Evolutionary conservation across 2,329 filamentous ascomycete genomes (phyloP).

Genomic region (Chaetomiaceae sp.): DNA sequence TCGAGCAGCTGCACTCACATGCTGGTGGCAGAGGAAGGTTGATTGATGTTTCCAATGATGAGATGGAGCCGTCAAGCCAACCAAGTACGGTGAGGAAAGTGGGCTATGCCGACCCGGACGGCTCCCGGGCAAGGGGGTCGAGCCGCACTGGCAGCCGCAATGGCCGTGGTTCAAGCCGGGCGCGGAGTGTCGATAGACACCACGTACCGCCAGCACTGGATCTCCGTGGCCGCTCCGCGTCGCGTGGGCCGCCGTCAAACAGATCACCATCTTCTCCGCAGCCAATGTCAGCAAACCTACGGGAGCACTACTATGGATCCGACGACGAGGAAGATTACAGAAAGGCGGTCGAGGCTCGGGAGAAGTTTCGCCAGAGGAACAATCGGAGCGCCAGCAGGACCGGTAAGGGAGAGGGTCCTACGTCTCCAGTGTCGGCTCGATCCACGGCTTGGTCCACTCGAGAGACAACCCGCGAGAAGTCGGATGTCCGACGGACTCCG

Average conservation of each 20-base stretch:
- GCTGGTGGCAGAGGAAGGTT: conserved; percentile 16
- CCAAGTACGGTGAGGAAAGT: conserved; percentile 45
- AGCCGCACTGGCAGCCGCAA: conserved; percentile 48
- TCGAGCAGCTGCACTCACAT: conserved; percentile 26
- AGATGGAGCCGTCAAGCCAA: conserved; percentile 33
- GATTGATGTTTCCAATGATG: conserved; percentile 32
- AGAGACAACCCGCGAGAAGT: conserved; percentile 24
- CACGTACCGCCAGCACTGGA: conserved; percentile 41
- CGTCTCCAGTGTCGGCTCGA: conserved; percentile 34
- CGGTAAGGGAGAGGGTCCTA: conserved; percentile 29
- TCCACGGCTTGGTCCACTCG: conserved; percentile 16
- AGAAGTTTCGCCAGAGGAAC: conserved; percentile 53
- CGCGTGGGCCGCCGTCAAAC: conserved; percentile 53
- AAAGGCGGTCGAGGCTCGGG: conserved; percentile 49
- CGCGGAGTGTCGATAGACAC: conserved; percentile 43
- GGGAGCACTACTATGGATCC: conserved; percentile 47
- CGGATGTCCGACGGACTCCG: conserved; percentile 23
- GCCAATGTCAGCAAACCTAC: conserved; percentile 60
- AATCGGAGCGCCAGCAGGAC: conserved; percentile 48
- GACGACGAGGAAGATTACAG: conserved; percentile 63
- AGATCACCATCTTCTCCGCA: conserved; percentile 78
- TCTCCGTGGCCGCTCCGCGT: conserved; percentile 58
- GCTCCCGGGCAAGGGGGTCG: conserved; percentile 32
- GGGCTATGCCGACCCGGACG: conserved; percentile 29
- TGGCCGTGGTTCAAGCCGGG: conserved; percentile 22